Conservation (phyloP, 306 rosid species). For the Cajanus cajan region DNA sequence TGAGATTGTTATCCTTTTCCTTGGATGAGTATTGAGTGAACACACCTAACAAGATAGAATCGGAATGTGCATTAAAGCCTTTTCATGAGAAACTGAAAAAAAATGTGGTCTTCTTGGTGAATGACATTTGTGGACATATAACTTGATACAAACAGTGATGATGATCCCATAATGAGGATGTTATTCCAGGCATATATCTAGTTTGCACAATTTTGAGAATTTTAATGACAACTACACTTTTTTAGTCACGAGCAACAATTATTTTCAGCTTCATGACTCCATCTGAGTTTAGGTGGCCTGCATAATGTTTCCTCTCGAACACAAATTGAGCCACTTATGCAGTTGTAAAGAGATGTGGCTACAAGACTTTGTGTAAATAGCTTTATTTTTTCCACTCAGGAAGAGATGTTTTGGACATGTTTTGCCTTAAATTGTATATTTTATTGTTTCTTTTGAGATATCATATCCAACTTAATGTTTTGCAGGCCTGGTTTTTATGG, state of each 20-base stretch:
- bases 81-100: not conserved
- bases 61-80: not conserved
- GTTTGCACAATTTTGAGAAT: not conserved
- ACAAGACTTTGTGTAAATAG: not conserved
- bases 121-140: not conserved
- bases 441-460: constrained; percentile 18
- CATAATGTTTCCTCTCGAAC: not conserved
- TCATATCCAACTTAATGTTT: constrained; percentile 31
- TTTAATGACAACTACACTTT: not conserved
- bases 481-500: constrained; percentile 86
- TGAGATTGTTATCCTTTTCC: not conserved
- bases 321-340: not conserved
- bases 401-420: constrained; percentile 6
- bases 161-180: constrained; percentile 4
- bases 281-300: not conserved
- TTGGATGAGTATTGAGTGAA: not conserved
- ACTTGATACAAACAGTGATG: not conserved
- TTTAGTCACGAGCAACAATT: not conserved
- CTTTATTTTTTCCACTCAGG: constrained; percentile 2
- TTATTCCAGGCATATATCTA: constrained; percentile 15
- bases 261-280: not conserved
- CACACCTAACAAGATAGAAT: not conserved
- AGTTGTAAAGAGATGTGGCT: not conserved
- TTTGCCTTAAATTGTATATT: constrained; percentile 25
- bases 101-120: not conserved